A percentile compares a stretch with the other conserved stretches of the same genome.
phyloP scores from a whole-genome alignment of 352 stramenopile species.

The Phytophthora pluvialis region DNA sequence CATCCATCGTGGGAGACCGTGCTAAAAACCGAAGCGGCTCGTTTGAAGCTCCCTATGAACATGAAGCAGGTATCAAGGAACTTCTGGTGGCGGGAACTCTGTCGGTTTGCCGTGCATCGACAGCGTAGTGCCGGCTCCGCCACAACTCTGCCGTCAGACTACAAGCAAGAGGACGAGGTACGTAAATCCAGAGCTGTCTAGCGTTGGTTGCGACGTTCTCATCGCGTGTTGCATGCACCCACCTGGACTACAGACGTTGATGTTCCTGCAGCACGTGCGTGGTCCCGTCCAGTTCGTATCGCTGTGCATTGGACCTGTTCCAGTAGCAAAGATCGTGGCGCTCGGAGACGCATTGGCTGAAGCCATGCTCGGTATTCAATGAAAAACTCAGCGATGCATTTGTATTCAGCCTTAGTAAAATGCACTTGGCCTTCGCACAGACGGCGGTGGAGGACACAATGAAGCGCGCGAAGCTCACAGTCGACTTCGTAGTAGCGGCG shows the following conservation, averaged over 20 bases:
- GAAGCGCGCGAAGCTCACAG: not conserved
- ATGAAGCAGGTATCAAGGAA: conserved; percentile 9
- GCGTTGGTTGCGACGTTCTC: not conserved
- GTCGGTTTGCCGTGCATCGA: conserved; percentile 35
- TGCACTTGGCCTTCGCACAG: conserved; percentile 14
- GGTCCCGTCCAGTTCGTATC: conserved; percentile 38
- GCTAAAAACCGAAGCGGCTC: conserved; percentile 7
- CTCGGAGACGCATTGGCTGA: conserved; percentile 36
- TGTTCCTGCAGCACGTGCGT: conserved; percentile 47
- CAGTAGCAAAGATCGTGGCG: conserved; percentile 16
- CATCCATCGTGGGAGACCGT: conserved; percentile 34
- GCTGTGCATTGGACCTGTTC: conserved; percentile 33
- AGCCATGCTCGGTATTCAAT: conserved; percentile 31
- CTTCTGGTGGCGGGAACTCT: conserved; percentile 40
- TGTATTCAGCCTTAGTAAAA: conserved; percentile 7
- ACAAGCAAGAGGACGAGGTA: conserved; percentile 55
- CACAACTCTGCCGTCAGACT: conserved; percentile 23
- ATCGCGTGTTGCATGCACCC: not conserved
- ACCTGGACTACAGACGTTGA: conserved; percentile 22
- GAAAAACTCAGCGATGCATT: conserved; percentile 17
- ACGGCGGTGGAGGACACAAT: not conserved
- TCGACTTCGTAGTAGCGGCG: conserved; percentile 1
- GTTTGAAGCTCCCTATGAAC: conserved; percentile 12
- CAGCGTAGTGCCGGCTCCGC: conserved; percentile 9
- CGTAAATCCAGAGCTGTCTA: not conserved